Base-by-base conservation (phyloP, 176 grass and related monocot genomes). In the Cenchrus fungigraminus region DNA sequence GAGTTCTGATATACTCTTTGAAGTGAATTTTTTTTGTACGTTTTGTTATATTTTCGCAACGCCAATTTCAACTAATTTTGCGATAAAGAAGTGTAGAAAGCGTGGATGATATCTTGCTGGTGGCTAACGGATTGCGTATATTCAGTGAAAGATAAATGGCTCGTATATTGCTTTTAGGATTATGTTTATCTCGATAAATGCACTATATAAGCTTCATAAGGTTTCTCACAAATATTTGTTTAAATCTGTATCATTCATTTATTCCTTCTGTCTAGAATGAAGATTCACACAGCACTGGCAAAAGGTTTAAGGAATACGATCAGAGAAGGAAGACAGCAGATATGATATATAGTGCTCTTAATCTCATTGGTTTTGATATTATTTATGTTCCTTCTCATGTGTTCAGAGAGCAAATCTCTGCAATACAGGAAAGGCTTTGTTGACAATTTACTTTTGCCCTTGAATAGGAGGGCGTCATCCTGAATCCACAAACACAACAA, bases 401-500 rank as follows among this genome's bases (percentile, higher is more conserved):
- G 68, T 81, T 86, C 59, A 15, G 76, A 19, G 83, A 47, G 49
- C 65, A 57, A 6, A 56, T 28, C 43, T 74, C 69, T 87, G 59
- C 52, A 43, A 56, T 34, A 80, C 22, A 63, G 1, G 44, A 63
- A 74, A n/a, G 16, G 15, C 55, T 65, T 32, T 74, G 8, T 56
- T 83, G 71, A 87, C 63, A 13, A 52, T 85, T 85, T 76, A 71
- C 60, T 85, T 85, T 85, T 90, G 69, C 78, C 82, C 73, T 82
- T 90, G 78, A 79, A 88, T 93, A 89, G 87, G 87, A 69, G 83
- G 78, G 82, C 19, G 22, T 65, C 46, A 84, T 76, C 52, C 80
- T 92, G 83, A 89, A 71, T 32, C 64, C 50, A 60, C n/a, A 62
- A 75, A 79, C 65, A 74, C 15, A 37, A 79, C 46, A 86, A 37